phyloP scores from a whole-genome alignment of 805 yeast species.

The Starmerella bombicola region DNA sequence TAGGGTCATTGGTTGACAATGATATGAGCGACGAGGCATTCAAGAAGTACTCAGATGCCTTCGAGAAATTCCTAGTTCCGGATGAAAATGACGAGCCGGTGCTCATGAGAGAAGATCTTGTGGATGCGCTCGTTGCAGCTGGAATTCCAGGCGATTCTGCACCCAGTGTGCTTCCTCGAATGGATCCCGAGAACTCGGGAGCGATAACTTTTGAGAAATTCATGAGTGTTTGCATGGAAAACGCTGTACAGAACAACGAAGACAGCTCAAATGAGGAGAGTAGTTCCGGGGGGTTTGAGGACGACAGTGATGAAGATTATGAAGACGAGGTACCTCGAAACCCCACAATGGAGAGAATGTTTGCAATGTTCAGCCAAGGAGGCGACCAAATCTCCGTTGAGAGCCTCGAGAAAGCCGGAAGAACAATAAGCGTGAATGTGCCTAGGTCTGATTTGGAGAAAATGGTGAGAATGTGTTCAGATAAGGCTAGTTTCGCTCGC shows the following conservation, averaged over 20 bases:
- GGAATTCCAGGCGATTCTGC: conserved; percentile 21
- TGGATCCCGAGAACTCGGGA: conserved; percentile 24
- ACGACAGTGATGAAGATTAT: conserved; percentile 1
- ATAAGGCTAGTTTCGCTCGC: conserved; percentile 20
- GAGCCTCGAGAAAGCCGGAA: conserved; percentile 23
- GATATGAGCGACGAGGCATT: conserved; percentile 4
- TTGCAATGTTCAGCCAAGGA: conserved; percentile 16
- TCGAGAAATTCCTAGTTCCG: conserved; percentile 25
- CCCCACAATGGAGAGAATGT: conserved; percentile 10
- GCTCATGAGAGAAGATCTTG: conserved; percentile 17
- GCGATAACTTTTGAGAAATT: conserved; percentile 26
- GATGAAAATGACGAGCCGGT: conserved; percentile 24
- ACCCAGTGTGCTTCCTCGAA: conserved; percentile 15
- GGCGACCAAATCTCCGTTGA: conserved; percentile 21
- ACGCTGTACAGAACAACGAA: not conserved
- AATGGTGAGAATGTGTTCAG: conserved; percentile 26
- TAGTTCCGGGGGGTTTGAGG: conserved; percentile 10
- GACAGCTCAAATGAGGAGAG: conserved; percentile 9
- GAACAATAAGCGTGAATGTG: conserved; percentile 23
- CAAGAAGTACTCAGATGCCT: conserved; percentile 17
- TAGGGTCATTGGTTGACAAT: not conserved
- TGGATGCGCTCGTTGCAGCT: conserved; percentile 23
- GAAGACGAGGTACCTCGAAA: not conserved
- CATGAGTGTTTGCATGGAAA: conserved; percentile 12
- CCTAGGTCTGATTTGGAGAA: conserved; percentile 24